Evolutionary conservation across 495 filamentous ascomycete genomes (phyloP).

Genomic region (Trichocladium antarcticum): DNA sequence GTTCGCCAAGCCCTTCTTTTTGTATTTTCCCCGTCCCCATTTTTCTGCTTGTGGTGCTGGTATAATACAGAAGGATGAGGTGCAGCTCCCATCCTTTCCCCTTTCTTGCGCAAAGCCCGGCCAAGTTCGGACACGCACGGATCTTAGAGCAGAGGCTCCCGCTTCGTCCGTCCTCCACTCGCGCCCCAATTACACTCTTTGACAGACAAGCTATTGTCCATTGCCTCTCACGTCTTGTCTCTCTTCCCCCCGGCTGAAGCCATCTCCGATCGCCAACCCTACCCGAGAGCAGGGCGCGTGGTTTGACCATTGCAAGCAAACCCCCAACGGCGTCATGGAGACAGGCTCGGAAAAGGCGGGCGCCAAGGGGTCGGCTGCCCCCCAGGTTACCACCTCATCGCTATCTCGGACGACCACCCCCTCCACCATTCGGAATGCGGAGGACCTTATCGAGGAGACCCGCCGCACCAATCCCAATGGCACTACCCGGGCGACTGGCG

Average conservation of each 20-base stretch:
- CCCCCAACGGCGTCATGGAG: neutral
- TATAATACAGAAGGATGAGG: neutral
- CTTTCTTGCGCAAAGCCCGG: neutral
- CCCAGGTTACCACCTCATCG: neutral
- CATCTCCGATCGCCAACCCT: neutral
- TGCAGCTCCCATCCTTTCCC: neutral
- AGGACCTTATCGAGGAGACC: constrained; percentile 36
- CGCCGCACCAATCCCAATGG: constrained; percentile 44
- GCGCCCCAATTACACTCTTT: neutral
- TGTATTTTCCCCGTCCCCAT: neutral
- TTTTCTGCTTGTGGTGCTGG: neutral
- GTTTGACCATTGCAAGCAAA: neutral
- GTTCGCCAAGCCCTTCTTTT: constrained; percentile 1
- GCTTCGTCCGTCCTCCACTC: constrained; percentile 5
- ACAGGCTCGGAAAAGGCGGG: neutral
- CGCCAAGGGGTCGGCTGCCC: neutral
- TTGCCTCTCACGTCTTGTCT: neutral
- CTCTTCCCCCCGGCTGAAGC: neutral
- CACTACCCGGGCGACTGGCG: constrained; percentile 37
- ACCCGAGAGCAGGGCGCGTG: neutral
- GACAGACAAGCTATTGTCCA: neutral
- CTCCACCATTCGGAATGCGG: constrained; percentile 31
- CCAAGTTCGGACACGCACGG: neutral
- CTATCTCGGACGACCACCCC: constrained; percentile 29
- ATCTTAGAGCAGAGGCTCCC: constrained; percentile 6